Evolutionary conservation across 768 basidiomycete genomes (phyloP), one percentile per base, ranked within the genome.

Genomic region (Pisolithus tinctorius): DNA sequence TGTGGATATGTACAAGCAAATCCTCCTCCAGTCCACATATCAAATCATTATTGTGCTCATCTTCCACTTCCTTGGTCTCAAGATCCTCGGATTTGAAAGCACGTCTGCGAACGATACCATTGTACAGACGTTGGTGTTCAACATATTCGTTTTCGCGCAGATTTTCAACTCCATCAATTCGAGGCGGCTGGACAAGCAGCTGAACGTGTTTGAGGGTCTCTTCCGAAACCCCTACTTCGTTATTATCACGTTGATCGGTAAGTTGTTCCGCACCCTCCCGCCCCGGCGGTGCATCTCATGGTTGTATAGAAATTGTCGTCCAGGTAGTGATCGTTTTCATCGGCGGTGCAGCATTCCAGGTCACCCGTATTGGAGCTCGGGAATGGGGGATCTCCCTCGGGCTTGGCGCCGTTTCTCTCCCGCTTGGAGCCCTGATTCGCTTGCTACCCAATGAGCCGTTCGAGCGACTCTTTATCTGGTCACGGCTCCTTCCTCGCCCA

Each of bases 131-230:
- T 73, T 98, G 16, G 91, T 97, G 30, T 99, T 99, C 81, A 99
- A 98, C 61, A 80, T 84, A n/a, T 99, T 97, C 61, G 95, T 98
- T 45, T 97, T 97, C 64, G 89, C 91, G 27, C 96, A 98, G 68
- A 93, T 99, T 58, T 93, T 88, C 78, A 96, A 94, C 70, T 93
- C 91, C 40, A 66, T 97, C 67, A 99, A 97, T 64, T 91, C 88
- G 59, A 77, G 96, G 48, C 77, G 92, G 36, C 74, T 98, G 43
- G 94, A 97, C 61, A 81, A 78, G 53, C 80, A 82, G 46, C 74
- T 93, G 53, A 98, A 99, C 68, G 80, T 98, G 53, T 92, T 97
- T 60, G 83, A 86, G 55, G 91, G 92, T 38, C 78, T 98, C 29
- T 59, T 70, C 38, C 75, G 69, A 45, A 99, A 99, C 65, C 79